Conservation (phyloP, 805 yeast genomes). For the Metschnikowia lachancei region DNA sequence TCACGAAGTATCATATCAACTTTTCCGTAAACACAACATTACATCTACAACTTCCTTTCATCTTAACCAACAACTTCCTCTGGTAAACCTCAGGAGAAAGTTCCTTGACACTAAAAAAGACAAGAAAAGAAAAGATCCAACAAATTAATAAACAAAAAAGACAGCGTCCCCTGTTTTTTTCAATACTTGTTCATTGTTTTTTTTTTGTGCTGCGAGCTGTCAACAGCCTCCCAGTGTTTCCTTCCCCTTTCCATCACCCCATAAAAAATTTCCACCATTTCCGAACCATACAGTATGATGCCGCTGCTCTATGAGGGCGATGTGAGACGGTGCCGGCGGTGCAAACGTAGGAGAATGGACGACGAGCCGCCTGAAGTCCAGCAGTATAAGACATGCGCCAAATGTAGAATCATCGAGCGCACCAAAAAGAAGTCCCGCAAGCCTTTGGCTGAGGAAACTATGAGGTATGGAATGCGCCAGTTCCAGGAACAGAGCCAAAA, state of each 20-base stretch:
- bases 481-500: constrained; percentile 39
- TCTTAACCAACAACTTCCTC: neutral
- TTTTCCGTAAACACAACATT: constrained; percentile 8
- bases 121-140: too few relatives aligned
- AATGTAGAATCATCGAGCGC: constrained; percentile 55
- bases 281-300: constrained; percentile 18
- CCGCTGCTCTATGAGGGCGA: constrained; percentile 21
- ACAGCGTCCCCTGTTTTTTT: too few relatives aligned
- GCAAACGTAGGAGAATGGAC: constrained; percentile 53
- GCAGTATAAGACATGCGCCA: constrained; percentile 57
- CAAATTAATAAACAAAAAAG: too few relatives aligned
- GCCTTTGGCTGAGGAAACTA: constrained; percentile 47
- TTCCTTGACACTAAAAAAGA: too few relatives aligned
- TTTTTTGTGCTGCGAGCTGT: neutral
- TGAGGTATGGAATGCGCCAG: constrained; percentile 45
- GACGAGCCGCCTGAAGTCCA: constrained; percentile 56
- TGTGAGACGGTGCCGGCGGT: constrained; percentile 50
- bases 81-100: neutral
- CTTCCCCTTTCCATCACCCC: neutral
- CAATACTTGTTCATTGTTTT: too few relatives aligned
- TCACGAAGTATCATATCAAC: constrained; percentile 1
- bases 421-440: constrained; percentile 42
- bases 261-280: constrained; percentile 4
- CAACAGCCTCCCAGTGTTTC: neutral
- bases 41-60: neutral